Evolutionary conservation across 2,329 filamentous ascomycete species (phyloP), one percentile per base, ranked within the genome.

Genomic region (Blastomyces percursus): DNA sequence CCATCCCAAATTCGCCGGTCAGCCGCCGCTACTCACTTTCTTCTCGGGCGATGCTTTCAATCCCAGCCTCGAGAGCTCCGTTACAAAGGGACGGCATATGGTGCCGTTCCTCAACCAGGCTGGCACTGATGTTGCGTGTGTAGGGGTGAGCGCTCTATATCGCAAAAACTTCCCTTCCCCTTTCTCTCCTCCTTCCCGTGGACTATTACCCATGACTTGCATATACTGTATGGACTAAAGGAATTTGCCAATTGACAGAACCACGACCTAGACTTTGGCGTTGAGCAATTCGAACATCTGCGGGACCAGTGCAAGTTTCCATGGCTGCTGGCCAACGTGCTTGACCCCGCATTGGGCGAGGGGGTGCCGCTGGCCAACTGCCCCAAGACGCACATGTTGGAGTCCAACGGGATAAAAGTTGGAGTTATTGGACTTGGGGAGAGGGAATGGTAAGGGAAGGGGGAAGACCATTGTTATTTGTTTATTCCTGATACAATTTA

Each of bases 21-120:
- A 90, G 71, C 79, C 90, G 0, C 78, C 82, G 48, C 76, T 91
- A 3, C 71, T 95, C 59, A 92, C 90, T 1, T 82, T 96, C 68
- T 96, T 96, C 75, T 96, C 91, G 2, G 91, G 91, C 46, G 92
- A 96, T 80, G 91, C 88, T 11, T 96, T 94, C 76, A 96, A 96
- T 72, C 91, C 92, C 0, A 93, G 89, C 69, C 77, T 96, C 63
- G 91, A 96, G 75, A 93, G 88, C 69, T 89, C 88, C 21, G 86
- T 96, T 42, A 96, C 91, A 2, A 96, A 96, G 77, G 91, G 90
- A 80, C 72, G 86, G 67, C 92, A 96, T 75, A 96, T 96, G 92
- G 86, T 96, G 11, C 88, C 90, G 0, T 82, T 94, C 11, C 76
- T 96, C 55, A 96, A 96, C 73, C 79, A 81, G 30, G 84, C 91